Evolutionary conservation across 129 eudicot species (phyloP).

Genomic region (Heracleum sosnowskyi): DNA sequence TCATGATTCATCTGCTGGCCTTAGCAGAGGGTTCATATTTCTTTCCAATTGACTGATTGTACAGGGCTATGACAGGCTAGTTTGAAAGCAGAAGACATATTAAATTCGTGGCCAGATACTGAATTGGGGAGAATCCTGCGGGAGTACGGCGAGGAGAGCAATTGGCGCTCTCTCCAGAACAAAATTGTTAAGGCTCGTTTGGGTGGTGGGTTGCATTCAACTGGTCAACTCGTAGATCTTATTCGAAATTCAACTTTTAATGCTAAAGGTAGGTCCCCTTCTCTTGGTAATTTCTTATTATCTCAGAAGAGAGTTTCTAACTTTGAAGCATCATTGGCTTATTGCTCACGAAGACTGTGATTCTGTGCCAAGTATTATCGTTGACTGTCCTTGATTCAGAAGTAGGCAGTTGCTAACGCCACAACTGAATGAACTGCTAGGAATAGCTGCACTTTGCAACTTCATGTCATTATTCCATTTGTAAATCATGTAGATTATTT

Average conservation of each 20-base stretch:
- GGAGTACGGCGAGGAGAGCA: conserved; percentile 93
- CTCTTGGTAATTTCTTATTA: no score
- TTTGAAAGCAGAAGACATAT: conserved; percentile 87
- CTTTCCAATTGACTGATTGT: conserved; percentile 44
- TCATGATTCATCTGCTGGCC: conserved; percentile 12
- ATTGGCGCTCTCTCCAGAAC: conserved; percentile 75
- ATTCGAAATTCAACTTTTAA: conserved; percentile 50
- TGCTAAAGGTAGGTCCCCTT: conserved; percentile 46
- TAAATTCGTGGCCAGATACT: conserved; percentile 76
- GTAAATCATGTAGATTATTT: background rate
- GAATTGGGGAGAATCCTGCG: conserved; percentile 77
- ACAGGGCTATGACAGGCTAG: conserved; percentile 80
- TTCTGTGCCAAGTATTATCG: background rate
- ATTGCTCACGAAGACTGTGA: background rate
- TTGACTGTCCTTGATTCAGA: background rate
- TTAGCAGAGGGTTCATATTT: conserved; percentile 24
- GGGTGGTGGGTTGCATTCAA: conserved; percentile 82
- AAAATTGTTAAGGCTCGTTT: conserved; percentile 79
- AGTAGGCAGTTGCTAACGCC: background rate
- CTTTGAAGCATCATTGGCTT: background rate
- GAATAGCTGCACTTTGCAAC: background rate
- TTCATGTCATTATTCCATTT: background rate
- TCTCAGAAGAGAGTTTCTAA: background rate
- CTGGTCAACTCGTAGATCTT: conserved; percentile 61
- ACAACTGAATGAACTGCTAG: background rate